phyloP scores from a whole-genome alignment of 2,329 filamentous ascomycete genomes.

The Arthrinium puccinioides region DNA sequence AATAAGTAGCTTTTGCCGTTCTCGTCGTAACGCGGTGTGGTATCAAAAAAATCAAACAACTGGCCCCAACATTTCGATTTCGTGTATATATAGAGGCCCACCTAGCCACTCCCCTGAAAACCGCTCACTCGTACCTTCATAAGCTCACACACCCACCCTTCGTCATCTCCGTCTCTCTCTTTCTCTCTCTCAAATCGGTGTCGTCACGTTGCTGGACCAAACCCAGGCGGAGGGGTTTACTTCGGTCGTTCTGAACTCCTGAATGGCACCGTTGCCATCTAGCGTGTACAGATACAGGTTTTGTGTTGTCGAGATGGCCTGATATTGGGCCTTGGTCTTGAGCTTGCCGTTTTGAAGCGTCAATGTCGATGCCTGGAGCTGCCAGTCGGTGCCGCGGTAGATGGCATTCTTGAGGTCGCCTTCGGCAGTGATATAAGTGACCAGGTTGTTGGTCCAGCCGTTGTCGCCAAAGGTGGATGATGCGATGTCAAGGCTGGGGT shows the following conservation, averaged over 20 bases:
- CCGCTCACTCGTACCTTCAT: too few relatives aligned
- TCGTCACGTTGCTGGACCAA: constrained; percentile 3
- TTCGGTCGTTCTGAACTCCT: constrained; percentile 6
- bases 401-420: constrained; percentile 5
- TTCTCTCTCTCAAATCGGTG: not conserved
- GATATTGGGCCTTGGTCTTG: not conserved
- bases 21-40: too few relatives aligned
- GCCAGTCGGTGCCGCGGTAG: constrained; percentile 5
- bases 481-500: constrained; percentile 8
- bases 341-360: constrained; percentile 3
- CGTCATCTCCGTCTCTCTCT: too few relatives aligned
- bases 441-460: constrained; percentile 10
- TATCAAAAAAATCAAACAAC: too few relatives aligned
- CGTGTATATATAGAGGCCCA: too few relatives aligned
- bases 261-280: constrained; percentile 3
- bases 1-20: too few relatives aligned
- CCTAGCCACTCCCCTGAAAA: too few relatives aligned
- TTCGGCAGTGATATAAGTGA: constrained; percentile 5
- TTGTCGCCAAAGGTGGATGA: constrained; percentile 7
- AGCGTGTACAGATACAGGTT: constrained; percentile 5
- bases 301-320: constrained; percentile 8
- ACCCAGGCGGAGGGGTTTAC: constrained; percentile 6
- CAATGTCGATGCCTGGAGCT: constrained; percentile 4
- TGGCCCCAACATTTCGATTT: too few relatives aligned
- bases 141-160: too few relatives aligned